Conservation (phyloP, 2,329 filamentous ascomycete species). For the Thelonectria rubi region DNA sequence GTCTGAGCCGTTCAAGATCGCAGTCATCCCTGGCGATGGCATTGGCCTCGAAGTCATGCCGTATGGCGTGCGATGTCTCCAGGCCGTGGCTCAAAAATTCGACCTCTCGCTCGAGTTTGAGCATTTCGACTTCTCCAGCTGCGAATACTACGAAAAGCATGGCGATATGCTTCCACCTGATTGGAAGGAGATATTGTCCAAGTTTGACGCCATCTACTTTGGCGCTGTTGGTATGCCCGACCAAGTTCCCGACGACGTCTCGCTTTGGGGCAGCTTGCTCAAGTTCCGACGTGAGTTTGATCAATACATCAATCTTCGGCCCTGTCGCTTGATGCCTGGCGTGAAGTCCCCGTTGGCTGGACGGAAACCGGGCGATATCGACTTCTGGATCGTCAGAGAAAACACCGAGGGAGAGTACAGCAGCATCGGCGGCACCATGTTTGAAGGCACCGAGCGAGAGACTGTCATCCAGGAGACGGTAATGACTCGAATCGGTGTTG, state of each 20-base stretch:
- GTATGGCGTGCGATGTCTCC: conserved; percentile 68
- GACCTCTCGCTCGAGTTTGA: conserved; percentile 66
- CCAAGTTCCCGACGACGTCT: conserved; percentile 70
- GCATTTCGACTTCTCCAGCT: conserved; percentile 72
- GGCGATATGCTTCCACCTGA: conserved; percentile 54
- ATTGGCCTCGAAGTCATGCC: conserved; percentile 75
- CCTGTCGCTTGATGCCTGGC: conserved; percentile 68
- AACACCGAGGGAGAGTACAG: conserved; percentile 76
- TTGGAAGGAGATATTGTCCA: conserved; percentile 62
- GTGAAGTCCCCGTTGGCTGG: conserved; percentile 65
- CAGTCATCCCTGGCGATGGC: conserved; percentile 74
- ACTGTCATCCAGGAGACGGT: conserved; percentile 69
- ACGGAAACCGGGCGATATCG: conserved; percentile 65
- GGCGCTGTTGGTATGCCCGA: conserved; percentile 69
- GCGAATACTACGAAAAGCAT: conserved; percentile 62
- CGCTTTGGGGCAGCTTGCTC: conserved; percentile 72
- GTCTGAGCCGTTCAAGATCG: conserved; percentile 55
- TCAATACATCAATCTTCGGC: conserved; percentile 75
- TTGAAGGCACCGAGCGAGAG: conserved; percentile 67
- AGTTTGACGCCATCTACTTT: conserved; percentile 73
- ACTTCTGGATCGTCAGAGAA: conserved; percentile 74
- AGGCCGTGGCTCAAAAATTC: conserved; percentile 59
- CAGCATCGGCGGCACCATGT: conserved; percentile 70
- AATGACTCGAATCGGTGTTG: conserved; percentile 69
- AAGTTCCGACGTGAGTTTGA: conserved; percentile 74